phyloP scores from a whole-genome alignment of 164 flowering plant species.

The Platanus orientalis region DNA sequence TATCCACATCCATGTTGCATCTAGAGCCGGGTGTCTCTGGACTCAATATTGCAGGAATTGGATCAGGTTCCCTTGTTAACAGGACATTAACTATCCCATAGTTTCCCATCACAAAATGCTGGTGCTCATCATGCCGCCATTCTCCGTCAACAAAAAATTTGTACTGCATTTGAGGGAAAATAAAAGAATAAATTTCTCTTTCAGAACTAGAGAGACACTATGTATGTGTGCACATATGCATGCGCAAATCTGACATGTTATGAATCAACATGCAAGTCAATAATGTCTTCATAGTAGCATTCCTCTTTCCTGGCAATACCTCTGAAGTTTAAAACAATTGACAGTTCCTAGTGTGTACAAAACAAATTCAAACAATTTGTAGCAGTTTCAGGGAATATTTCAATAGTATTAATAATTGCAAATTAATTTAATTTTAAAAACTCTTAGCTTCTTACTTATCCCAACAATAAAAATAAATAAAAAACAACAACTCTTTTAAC shows the following conservation, averaged over 20 bases:
- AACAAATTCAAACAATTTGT: background rate
- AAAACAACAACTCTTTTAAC: no score
- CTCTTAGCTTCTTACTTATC: no score
- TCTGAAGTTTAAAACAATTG: background rate
- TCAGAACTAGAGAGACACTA: background rate
- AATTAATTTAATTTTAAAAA: no score
- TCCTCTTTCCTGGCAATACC: background rate
- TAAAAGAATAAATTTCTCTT: background rate
- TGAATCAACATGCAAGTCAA: background rate
- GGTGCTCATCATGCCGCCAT: slow-evolving; percentile 82
- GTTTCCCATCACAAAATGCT: slow-evolving; percentile 49
- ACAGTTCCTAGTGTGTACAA: background rate
- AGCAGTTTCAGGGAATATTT: background rate
- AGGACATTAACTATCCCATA: slow-evolving; percentile 70
- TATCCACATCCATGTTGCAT: slow-evolving; percentile 83
- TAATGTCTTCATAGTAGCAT: background rate
- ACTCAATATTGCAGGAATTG: slow-evolving; percentile 24
- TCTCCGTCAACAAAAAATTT: slow-evolving; percentile 92
- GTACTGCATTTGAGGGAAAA: slow-evolving; percentile 46
- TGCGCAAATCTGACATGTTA: background rate
- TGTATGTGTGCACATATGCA: background rate
- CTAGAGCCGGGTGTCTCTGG: slow-evolving; percentile 40
- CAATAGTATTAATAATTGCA: no score
- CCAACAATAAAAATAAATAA: no score
- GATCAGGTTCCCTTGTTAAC: slow-evolving; percentile 49